A percentile compares a stretch with the other conserved stretches of the same genome.
phyloP scores from a whole-genome alignment of 805 yeast species.

The Ogataea neopini region DNA sequence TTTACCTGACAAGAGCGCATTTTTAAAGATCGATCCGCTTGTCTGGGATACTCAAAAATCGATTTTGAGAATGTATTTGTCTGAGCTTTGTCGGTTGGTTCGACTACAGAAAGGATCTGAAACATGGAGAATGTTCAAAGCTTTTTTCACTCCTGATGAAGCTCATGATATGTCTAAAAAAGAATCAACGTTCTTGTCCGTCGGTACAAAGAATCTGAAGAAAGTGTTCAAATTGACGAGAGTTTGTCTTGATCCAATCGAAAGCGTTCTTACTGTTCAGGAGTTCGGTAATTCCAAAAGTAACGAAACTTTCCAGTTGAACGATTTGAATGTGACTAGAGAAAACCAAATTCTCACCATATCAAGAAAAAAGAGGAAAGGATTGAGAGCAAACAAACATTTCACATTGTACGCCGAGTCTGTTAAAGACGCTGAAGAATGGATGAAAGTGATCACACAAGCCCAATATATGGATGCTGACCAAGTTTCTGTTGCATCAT shows the following conservation, averaged over 20 bases:
- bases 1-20: constrained; percentile 30
- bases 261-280: constrained; percentile 21
- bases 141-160: constrained; percentile 33
- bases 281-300: constrained; percentile 23
- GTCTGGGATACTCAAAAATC: constrained; percentile 37
- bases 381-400: constrained; percentile 32
- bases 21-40: constrained; percentile 32
- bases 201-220: constrained; percentile 26
- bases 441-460: constrained; percentile 24
- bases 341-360: constrained; percentile 30
- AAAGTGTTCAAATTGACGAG: constrained; percentile 23
- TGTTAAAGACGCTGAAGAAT: constrained; percentile 52
- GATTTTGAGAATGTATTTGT: constrained; percentile 32
- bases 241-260: constrained; percentile 26
- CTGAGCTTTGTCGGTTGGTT: constrained; percentile 30
- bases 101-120: constrained; percentile 21
- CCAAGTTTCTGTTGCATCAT: constrained; percentile 18
- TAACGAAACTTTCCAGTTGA: constrained; percentile 24
- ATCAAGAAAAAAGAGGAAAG: constrained; percentile 33
- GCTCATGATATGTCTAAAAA: constrained; percentile 25
- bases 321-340: constrained; percentile 25
- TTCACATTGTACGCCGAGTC: constrained; percentile 74
- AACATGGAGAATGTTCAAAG: constrained; percentile 28
- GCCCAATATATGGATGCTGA: constrained; percentile 16
- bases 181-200: constrained; percentile 30